Evolutionary conservation across 768 basidiomycete species (phyloP), one percentile per base, ranked within the genome.

Genomic region (Daedalea quercina): DNA sequence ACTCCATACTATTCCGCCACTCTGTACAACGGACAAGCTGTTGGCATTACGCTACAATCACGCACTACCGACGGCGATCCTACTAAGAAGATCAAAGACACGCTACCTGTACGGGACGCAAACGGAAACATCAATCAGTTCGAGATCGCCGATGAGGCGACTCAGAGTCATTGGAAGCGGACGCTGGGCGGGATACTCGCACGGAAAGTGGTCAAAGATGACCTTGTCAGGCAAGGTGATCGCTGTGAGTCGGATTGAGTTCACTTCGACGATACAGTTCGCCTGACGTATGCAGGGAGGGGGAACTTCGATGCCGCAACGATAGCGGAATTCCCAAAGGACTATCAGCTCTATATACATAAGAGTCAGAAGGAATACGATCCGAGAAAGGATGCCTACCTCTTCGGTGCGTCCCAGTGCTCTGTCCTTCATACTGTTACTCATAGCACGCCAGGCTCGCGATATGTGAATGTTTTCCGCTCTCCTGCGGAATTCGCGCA

Each of bases 401-500:
- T 65, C 9, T 57, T 51, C 42, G 64, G 64, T 63, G 31, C 51
- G 60, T 46, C 37, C 24, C 19, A 37, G 8, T 22, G 12, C 9
- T 44, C 15, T 40, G 6, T 40, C 37, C 17, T 15, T 15, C 15
- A 6, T 8, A 15, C 4, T 15, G 4, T 19, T 40, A 9, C 24
- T 42, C 24, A 42, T 44, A 40, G 6, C 8, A 17, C 33, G 2
- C 1, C 51, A 65, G 59, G 62, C 3, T 60, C 59, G 6, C 53
- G 47, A 2, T 45, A 43, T 37, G 58, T 58, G 3, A 19, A 44
- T 20, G 40, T 43, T 7, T 65, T 65, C 44, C 58, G 64, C 15
- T 65, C 64, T 2, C 60, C 64, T 2, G 49, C 44, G 40, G 64
- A 65, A 51, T 65, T 65, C 45, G 54, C 44, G n/a, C 31, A 54